Evolutionary conservation across 176 grass and related monocot genomes (phyloP).

Genomic region (Rhynchospora tenuis): DNA sequence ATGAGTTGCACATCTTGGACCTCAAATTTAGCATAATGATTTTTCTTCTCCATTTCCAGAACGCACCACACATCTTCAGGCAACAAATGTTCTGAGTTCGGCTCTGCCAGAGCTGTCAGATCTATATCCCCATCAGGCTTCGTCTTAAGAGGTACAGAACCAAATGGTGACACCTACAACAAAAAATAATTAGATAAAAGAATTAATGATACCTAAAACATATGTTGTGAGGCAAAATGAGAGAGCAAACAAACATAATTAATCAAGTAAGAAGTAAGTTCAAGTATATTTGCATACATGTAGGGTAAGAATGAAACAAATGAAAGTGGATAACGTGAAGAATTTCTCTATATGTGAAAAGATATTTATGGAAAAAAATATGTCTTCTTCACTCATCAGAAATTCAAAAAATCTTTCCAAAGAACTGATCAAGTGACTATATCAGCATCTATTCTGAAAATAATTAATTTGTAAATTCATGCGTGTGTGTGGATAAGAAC

Average conservation of each 20-base stretch:
- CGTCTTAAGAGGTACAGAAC: constrained; percentile 82
- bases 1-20: constrained; percentile 92
- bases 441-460: too few relatives aligned
- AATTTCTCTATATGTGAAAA: not conserved
- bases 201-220: not conserved
- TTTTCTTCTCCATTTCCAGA: constrained; percentile 53
- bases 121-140: constrained; percentile 98
- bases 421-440: too few relatives aligned
- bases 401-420: not conserved
- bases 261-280: not conserved
- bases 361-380: not conserved
- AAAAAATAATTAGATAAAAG: not conserved
- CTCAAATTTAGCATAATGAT: constrained; percentile 55
- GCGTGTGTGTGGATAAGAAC: too few relatives aligned
- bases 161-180: constrained; percentile 38
- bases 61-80: constrained; percentile 49
- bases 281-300: not conserved
- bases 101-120: constrained; percentile 45
- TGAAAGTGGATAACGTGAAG: too few relatives aligned
- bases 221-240: not conserved
- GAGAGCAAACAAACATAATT: not conserved
- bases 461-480: too few relatives aligned
- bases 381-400: not conserved
- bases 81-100: constrained; percentile 52
- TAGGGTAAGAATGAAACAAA: not conserved